Percentiles rank a stretch among this genome's conserved stretches.
phyloP scores from a whole-genome alignment of 371 early-diverging fungal genomes.

The Mortierella sp. region DNA sequence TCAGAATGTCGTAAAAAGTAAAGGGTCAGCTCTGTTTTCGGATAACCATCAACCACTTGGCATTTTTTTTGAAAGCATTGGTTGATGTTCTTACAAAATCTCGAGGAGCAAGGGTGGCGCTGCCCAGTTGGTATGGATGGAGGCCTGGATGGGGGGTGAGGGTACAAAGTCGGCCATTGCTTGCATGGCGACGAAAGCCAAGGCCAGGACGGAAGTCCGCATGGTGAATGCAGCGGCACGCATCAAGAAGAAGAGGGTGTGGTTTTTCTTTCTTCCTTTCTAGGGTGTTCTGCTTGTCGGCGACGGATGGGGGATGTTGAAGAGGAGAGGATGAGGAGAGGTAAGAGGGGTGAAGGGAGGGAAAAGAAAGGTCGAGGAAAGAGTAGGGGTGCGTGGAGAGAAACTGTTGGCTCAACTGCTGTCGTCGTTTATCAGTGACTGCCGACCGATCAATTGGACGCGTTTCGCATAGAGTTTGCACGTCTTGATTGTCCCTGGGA shows the following conservation, averaged over 20 bases:
- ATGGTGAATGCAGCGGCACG: constrained; percentile 31
- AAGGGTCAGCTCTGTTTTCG: neutral
- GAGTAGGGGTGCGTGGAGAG: neutral
- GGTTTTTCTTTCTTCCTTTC: neutral
- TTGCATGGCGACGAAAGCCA: constrained; percentile 46
- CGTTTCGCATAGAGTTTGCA: neutral
- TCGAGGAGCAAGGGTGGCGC: constrained; percentile 71
- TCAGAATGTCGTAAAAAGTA: neutral
- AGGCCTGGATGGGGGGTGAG: constrained; percentile 68
- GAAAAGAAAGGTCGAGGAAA: neutral
- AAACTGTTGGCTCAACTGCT: neutral
- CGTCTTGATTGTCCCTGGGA: neutral
- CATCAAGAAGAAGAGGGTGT: constrained; percentile 14
- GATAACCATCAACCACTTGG: neutral
- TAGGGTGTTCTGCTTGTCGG: neutral
- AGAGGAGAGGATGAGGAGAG: neutral
- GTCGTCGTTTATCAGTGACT: neutral
- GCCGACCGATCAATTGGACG: neutral
- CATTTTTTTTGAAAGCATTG: neutral
- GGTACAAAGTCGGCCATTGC: constrained; percentile 31
- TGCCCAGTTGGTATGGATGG: constrained; percentile 70
- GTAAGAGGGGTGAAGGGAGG: neutral
- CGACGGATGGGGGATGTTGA: neutral
- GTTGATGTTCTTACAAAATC: constrained; percentile 65
- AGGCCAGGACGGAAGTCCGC: constrained; percentile 43